Evolutionary conservation across 768 basidiomycete genomes (phyloP), one percentile per base, ranked within the genome.

Genomic region (Postia placenta): DNA sequence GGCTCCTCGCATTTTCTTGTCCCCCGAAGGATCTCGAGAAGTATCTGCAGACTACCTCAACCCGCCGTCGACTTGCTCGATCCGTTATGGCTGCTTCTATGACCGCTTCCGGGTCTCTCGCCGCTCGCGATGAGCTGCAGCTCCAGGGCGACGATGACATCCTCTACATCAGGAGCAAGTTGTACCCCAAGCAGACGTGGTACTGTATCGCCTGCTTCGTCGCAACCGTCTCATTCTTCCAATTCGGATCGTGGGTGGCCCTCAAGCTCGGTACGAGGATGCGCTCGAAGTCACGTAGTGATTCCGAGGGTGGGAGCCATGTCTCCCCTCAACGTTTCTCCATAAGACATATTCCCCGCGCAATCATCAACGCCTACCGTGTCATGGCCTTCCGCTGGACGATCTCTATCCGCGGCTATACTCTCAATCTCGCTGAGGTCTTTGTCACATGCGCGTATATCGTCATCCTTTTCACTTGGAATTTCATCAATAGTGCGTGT

Each of bases 161-260:
- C 3, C 20, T 20, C 20, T 7, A 3, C 37, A 25, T 12, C 6
- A 38, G 46, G 27, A 25, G 19, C 20, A 39, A 47, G 44, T 41
- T 27, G 15, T 76, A 75, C 55, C 71, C 75, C 3, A 60, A 66
- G 35, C 64, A 73, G 50, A 60, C 71, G 19, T 71, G 73, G 64
- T 75, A 69, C 57, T 64, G 71, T 49, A 37, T 76, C 25, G 70
- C 67, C 9, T 59, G 62, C 49, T 69, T 76, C 61, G 68, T 78
- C 48, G 66, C 63, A 41, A 58, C 76, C 30, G 55, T 74, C 39
- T 60, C 68, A 11, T 2, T 74, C 45, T 60, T 51, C 46, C 71
- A 73, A 38, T 61, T 64, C 52, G 17, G 60, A 1, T 63, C 64
- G 4, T 56, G 55, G 51, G 47, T 15, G 0, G 28, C 39, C 20